phyloP scores from a whole-genome alignment of 2,329 filamentous ascomycete species.

The Trichoderma atroviride region DNA sequence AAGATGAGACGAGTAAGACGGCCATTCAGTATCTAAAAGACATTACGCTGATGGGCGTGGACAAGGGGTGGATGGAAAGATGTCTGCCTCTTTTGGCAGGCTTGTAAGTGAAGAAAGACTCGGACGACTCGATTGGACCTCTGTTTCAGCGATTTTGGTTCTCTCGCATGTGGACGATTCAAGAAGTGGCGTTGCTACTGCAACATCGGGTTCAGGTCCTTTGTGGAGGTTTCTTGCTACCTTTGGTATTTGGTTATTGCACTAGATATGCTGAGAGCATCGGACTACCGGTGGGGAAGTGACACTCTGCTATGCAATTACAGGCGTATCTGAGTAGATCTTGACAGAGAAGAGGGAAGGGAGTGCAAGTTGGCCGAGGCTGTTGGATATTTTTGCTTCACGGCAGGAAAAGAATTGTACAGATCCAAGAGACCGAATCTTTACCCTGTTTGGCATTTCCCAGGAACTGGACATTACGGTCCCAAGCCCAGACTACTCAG shows the following conservation, averaged over 20 bases:
- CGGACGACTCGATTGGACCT: background rate
- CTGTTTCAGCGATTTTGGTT: background rate
- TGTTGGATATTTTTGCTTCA: background rate
- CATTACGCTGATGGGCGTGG: background rate
- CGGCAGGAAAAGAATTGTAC: background rate
- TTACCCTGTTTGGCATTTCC: background rate
- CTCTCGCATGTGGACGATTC: conserved; percentile 2
- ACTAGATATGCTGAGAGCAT: background rate
- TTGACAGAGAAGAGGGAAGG: background rate
- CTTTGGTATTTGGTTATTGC: conserved; percentile 7
- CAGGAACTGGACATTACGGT: background rate
- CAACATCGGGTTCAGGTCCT: background rate
- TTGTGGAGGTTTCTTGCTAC: background rate
- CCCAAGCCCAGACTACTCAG: background rate
- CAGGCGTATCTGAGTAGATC: background rate
- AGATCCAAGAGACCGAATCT: background rate
- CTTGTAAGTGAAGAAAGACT: conserved; percentile 7
- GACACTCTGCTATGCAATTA: background rate
- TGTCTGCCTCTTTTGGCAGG: background rate
- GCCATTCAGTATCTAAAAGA: background rate
- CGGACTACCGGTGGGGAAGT: background rate
- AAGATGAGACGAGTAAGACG: background rate
- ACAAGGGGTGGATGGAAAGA: background rate
- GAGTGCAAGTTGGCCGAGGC: background rate
- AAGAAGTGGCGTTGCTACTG: background rate